Conservation (phyloP, 768 basidiomycete genomes). For the Boletus rubescentipes region DNA sequence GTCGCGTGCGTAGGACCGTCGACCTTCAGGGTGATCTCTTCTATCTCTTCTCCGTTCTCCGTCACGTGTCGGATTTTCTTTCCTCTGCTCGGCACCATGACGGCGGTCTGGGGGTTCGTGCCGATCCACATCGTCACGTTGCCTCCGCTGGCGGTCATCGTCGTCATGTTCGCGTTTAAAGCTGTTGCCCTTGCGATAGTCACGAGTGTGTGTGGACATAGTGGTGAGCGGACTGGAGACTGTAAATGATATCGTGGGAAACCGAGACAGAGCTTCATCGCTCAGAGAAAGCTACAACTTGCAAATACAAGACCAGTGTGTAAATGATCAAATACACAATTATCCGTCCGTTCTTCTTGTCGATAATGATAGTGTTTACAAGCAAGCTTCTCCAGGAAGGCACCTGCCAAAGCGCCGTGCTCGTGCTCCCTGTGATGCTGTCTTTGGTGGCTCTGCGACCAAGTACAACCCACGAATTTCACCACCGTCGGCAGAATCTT, state of each 20-base stretch:
- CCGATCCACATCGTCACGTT: constrained; percentile 7
- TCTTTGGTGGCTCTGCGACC: constrained; percentile 3
- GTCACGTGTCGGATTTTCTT: constrained; percentile 20
- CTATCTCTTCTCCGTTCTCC: constrained; percentile 21
- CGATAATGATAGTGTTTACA: not conserved
- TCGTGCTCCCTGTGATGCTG: constrained; percentile 2
- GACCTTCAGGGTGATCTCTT: constrained; percentile 16
- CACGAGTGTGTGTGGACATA: constrained; percentile 20
- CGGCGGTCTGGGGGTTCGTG: constrained; percentile 15
- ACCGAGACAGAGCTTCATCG: not conserved
- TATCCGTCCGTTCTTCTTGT: not conserved
- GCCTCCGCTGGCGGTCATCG: constrained; percentile 8
- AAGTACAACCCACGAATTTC: constrained; percentile 9
- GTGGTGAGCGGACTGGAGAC: not conserved
- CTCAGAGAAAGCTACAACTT: not conserved
- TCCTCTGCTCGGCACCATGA: constrained; percentile 11
- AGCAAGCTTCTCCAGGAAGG: constrained; percentile 9
- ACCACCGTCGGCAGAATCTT: not conserved
- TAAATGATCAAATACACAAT: not conserved
- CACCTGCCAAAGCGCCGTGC: constrained; percentile 18
- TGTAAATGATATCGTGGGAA: constrained; percentile 18
- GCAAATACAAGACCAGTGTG: not conserved
- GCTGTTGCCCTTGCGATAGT: constrained; percentile 8
- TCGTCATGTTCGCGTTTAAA: constrained; percentile 16
- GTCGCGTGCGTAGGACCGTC: constrained; percentile 20